Evolutionary conservation across 1,139 yeast genomes (phyloP), one percentile per base, ranked within the genome.

Genomic region (Candida pseudocylindracea): DNA sequence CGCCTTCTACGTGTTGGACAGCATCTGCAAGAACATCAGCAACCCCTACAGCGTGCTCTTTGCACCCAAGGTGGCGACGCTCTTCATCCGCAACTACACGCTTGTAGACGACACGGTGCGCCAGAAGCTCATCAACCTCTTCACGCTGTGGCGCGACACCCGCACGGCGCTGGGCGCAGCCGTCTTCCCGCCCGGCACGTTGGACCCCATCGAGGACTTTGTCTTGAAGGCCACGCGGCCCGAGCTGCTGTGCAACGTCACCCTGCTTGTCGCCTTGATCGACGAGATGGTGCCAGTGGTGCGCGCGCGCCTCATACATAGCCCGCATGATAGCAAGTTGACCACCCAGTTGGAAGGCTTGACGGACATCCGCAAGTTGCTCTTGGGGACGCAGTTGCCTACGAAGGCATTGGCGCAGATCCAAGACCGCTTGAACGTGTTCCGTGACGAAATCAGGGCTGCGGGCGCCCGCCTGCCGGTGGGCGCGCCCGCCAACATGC

Each of bases 1-100:
- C 37, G 45, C 55, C 12, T 47, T 60, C 33, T 60, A 60, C 39
- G 43, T 60, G 31, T 40, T 60, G 42, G 66, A 60, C 42, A 54
- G 60, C 29, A 56, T 60, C 15, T 49, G 57, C 41, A 60, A 60
- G 40, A 57, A 52, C 42, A 48, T 59, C 30, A 64, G 65, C 10
- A 57, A 54, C 36, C 66, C 67, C 5, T 60, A 58, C 42, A 57
- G 56, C 38, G 39, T 55, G 30, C 41, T 58, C 31, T 57, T 60
- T 40, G 53, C 56, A 28, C 39, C 45, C 27, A 49, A 51, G 35
- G 41, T 60, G 32, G 56, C 49, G 43, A 46, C 47, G 34, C 42
- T 50, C 27, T 60, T 56, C 43, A 51, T 59, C 8, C 59, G 55
- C 31, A 50, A 60, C 2, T 60, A 58, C 39, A 42, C 54, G 31